A percentile compares a stretch with the other conserved stretches of the same genome.
These are phyloP conservation scores for Dactylella cylindrospora DNA, from an alignment of 2,329 filamentous ascomycete species.

Conservation along the genomic window DNA sequence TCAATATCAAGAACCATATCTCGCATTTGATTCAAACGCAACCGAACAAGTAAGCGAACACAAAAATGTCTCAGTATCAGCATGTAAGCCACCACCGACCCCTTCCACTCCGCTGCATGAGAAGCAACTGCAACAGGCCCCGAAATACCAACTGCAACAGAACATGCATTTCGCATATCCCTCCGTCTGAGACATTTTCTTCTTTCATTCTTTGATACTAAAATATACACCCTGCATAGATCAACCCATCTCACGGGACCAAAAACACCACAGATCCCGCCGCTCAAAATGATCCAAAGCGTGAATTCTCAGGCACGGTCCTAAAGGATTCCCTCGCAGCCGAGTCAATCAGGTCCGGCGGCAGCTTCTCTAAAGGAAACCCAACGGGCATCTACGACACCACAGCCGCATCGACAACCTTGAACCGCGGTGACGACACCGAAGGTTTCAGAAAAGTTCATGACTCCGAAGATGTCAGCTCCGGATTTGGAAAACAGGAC, in stretches of 20 bases:
- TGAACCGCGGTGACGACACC: slow-evolving; percentile 41
- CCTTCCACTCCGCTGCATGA: too few relatives aligned
- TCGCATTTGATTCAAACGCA: too few relatives aligned
- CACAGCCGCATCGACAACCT: slow-evolving; percentile 21
- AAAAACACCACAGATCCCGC: slow-evolving; percentile 43
- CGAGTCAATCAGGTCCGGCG: slow-evolving; percentile 40
- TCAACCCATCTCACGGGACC: slow-evolving; percentile 44
- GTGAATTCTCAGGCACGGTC: slow-evolving; percentile 45
- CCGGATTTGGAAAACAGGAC: slow-evolving; percentile 5
- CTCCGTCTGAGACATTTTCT: too few relatives aligned
- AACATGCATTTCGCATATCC: too few relatives aligned
- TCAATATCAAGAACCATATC: too few relatives aligned
- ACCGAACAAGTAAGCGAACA: too few relatives aligned
- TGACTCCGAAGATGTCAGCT: background rate
- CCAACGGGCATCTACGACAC: slow-evolving; percentile 40
- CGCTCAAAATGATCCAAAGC: slow-evolving; percentile 26
- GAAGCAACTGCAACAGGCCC: too few relatives aligned
- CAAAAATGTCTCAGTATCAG: slow-evolving; percentile 24
- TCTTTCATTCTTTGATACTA: too few relatives aligned
- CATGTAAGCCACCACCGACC: slow-evolving; percentile 1
- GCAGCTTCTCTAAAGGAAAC: slow-evolving; percentile 45
- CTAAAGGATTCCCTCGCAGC: slow-evolving; percentile 47
- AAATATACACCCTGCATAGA: too few relatives aligned
- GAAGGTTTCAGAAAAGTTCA: slow-evolving; percentile 31
- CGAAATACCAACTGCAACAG: too few relatives aligned